A percentile compares a stretch with the other conserved stretches of the same genome.
phyloP scores from a whole-genome alignment of 2,329 filamentous ascomycete genomes.

The Fusarium transvaalense region DNA sequence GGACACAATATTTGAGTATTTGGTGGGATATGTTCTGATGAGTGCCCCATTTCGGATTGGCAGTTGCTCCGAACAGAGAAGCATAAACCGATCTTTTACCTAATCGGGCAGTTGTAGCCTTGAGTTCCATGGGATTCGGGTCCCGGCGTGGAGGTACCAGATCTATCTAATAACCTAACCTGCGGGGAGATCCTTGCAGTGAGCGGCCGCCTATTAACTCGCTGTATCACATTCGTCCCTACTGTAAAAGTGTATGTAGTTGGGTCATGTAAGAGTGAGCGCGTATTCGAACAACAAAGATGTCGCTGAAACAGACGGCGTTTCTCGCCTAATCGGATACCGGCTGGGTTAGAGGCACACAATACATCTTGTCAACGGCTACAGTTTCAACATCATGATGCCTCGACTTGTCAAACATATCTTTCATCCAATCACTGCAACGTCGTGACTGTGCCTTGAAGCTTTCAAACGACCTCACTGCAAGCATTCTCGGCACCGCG shows the following conservation, averaged over 20 bases:
- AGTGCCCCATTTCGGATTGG: conserved; percentile 20
- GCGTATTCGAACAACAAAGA: conserved; percentile 11
- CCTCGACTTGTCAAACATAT: not conserved
- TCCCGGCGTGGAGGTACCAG: conserved; percentile 5
- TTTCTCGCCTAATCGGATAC: not conserved
- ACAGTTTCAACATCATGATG: conserved; percentile 27
- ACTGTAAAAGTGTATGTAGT: not conserved
- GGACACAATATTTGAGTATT: conserved; percentile 6
- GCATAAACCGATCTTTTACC: conserved; percentile 12
- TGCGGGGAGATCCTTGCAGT: conserved; percentile 19
- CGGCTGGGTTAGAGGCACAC: conserved; percentile 7
- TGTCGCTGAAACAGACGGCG: conserved; percentile 14
- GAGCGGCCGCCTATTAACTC: conserved; percentile 40
- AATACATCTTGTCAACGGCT: conserved; percentile 4
- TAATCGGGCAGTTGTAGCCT: conserved; percentile 7
- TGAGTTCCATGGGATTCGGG: not conserved
- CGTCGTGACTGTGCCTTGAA: not conserved
- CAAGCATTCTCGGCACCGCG: conserved; percentile 8
- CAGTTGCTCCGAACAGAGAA: conserved; percentile 17
- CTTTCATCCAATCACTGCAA: conserved; percentile 10
- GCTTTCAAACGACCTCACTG: not conserved
- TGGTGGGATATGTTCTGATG: conserved; percentile 5
- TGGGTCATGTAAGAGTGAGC: not conserved
- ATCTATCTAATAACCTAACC: not conserved
- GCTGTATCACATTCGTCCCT: conserved; percentile 6